Percentiles rank a stretch among this genome's conserved stretches.
Conservation (phyloP, 2,329 filamentous ascomycete species). For the Aspergillus phoenicis region DNA sequence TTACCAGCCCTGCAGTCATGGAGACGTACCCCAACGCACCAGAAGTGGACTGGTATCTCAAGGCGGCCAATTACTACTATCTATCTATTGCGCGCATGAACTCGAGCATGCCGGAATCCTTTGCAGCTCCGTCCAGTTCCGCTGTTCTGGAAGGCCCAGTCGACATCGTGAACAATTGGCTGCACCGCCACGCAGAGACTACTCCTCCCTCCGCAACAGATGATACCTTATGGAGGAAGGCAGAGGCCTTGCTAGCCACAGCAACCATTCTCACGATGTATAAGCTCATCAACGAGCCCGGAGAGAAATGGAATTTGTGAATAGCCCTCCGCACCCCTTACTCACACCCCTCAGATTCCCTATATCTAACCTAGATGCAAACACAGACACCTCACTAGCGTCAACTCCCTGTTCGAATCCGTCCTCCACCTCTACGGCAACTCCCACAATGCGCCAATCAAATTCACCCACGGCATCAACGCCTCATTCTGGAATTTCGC, state of each 20-base stretch:
- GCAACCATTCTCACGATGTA: constrained; percentile 65
- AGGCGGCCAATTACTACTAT: constrained; percentile 64
- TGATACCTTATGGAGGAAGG: constrained; percentile 43
- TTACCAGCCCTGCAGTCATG: constrained; percentile 50
- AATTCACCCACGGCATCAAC: constrained; percentile 54
- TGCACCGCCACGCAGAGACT: constrained; percentile 24
- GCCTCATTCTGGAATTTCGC: constrained; percentile 68
- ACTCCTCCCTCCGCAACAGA: constrained; percentile 3
- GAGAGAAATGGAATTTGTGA: constrained; percentile 58
- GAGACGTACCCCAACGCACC: constrained; percentile 47
- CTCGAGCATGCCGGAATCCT: constrained; percentile 38
- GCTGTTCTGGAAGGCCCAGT: constrained; percentile 35
- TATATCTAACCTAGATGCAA: background rate
- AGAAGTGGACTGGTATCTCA: constrained; percentile 61
- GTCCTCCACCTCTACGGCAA: constrained; percentile 38
- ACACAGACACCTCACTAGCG: constrained; percentile 59
- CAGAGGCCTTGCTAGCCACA: constrained; percentile 62
- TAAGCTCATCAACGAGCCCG: constrained; percentile 64
- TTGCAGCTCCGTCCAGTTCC: constrained; percentile 32
- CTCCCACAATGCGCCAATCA: constrained; percentile 16
- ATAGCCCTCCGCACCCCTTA: constrained; percentile 7
- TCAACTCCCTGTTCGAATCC: constrained; percentile 58
- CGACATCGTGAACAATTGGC: constrained; percentile 30
- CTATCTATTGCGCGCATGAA: constrained; percentile 56
- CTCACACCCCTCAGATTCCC: background rate